Evolutionary conservation across 148 eudicot genomes (phyloP).

Genomic region (Silene uniflora): DNA sequence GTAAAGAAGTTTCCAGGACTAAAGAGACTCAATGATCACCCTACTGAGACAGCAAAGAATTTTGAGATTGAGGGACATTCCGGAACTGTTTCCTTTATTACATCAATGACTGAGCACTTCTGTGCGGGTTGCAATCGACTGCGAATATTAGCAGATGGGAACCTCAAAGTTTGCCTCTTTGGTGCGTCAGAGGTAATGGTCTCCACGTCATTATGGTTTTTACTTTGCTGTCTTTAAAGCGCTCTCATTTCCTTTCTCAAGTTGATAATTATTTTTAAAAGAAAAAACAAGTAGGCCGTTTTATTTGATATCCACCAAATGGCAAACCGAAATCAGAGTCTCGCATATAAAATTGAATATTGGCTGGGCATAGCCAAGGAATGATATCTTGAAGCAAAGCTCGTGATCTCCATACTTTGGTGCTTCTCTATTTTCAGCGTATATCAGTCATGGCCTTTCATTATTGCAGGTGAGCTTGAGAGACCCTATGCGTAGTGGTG

Average conservation of each 20-base stretch:
- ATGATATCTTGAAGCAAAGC: background rate
- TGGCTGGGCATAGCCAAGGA: background rate
- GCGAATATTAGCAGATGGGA: conserved; percentile 92
- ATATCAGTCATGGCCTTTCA: background rate
- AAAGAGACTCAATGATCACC: conserved; percentile 59
- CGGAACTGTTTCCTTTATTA: conserved; percentile 90
- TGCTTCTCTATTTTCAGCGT: background rate
- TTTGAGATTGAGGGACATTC: conserved; percentile 78
- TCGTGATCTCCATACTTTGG: background rate
- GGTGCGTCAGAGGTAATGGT: conserved; percentile 82
- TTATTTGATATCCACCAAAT: background rate
- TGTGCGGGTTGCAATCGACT: conserved; percentile 92
- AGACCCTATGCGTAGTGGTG: conserved; percentile 87
- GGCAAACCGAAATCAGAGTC: background rate
- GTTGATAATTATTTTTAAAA: no score
- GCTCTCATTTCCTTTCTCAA: background rate
- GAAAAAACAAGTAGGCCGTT: background rate
- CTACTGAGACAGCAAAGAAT: conserved; percentile 90
- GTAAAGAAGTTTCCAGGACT: conserved; percentile 51
- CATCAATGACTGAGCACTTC: conserved; percentile 97
- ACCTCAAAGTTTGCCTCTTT: conserved; percentile 93
- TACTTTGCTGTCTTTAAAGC: background rate
- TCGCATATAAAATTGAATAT: background rate
- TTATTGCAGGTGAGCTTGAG: conserved; percentile 78
- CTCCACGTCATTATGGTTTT: background rate